Evolutionary conservation across 257 asterid genomes (phyloP).

Genomic region (Thymus quinquecostatus): DNA sequence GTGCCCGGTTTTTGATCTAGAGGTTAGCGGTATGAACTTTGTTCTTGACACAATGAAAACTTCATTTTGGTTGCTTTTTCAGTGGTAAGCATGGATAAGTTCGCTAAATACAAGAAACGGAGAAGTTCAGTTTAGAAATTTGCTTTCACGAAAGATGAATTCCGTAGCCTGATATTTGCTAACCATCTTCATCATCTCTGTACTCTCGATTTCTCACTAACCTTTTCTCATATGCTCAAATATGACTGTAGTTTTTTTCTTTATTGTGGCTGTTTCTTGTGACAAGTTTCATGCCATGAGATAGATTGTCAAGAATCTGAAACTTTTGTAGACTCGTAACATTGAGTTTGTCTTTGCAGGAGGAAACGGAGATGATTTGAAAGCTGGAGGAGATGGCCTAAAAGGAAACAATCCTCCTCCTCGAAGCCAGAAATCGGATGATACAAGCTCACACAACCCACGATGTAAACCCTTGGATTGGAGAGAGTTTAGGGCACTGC

Average conservation of each 20-base stretch:
- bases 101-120: background rate
- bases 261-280: background rate
- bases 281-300: slow-evolving; percentile 12
- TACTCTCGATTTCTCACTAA: background rate
- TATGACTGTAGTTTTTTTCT: background rate
- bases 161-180: background rate
- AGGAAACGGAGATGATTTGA: slow-evolving; percentile 49
- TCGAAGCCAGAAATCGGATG: slow-evolving; percentile 53
- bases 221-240: background rate
- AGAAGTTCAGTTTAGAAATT: background rate
- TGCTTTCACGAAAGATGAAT: background rate
- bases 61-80: background rate
- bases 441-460: slow-evolving; percentile 50
- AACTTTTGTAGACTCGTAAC: slow-evolving; percentile 3
- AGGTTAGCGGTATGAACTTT: background rate
- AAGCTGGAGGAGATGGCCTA: slow-evolving; percentile 63
- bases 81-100: background rate
- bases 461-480: slow-evolving; percentile 65
- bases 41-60: background rate
- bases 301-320: slow-evolving; percentile 7
- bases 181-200: background rate
- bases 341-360: slow-evolving; percentile 37
- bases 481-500: slow-evolving; percentile 71
- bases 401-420: slow-evolving; percentile 59
- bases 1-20: no score